A percentile compares a stretch with the other conserved stretches of the same genome.
Evolutionary conservation across 306 rosid species (phyloP).

Genomic region (Vigna angularis): DNA sequence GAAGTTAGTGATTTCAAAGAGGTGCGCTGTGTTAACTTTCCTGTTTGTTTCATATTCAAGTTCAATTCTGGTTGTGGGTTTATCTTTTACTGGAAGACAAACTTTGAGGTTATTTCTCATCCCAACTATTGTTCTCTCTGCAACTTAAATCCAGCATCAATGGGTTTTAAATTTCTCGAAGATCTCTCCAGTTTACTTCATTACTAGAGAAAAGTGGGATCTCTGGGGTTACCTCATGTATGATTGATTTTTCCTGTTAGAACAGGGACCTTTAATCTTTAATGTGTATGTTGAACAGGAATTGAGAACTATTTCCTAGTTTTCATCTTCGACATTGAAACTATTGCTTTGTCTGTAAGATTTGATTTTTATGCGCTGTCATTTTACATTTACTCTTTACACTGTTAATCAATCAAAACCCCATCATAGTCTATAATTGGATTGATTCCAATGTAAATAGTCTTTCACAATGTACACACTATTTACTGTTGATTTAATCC

Average conservation of each 20-base stretch:
- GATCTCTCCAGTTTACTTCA: constrained; percentile 34
- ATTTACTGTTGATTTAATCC: not conserved
- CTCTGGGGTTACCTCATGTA: constrained; percentile 30
- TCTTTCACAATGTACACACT: not conserved
- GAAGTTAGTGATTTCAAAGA: constrained; percentile 29
- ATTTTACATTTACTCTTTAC: not conserved
- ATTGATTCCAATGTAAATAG: not conserved
- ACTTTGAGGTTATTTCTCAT: constrained; percentile 48
- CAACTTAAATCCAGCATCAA: constrained; percentile 40
- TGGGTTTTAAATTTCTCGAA: constrained; percentile 7
- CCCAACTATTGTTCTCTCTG: constrained; percentile 4
- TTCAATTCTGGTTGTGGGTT: constrained; percentile 44
- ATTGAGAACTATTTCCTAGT: constrained; percentile 14
- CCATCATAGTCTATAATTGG: not conserved
- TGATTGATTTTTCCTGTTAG: constrained; percentile 14
- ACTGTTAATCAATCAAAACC: not conserved
- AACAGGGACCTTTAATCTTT: not conserved
- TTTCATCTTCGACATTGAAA: constrained; percentile 32
- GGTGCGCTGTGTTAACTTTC: constrained; percentile 34
- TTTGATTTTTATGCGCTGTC: not conserved
- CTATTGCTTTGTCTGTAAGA: not conserved
- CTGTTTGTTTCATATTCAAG: constrained; percentile 41
- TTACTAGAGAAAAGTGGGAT: constrained; percentile 30
- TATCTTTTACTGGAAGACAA: constrained; percentile 41
- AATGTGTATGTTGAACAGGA: not conserved